phyloP scores from a whole-genome alignment of 2,329 filamentous ascomycete genomes.

The Colletotrichum sp. region DNA sequence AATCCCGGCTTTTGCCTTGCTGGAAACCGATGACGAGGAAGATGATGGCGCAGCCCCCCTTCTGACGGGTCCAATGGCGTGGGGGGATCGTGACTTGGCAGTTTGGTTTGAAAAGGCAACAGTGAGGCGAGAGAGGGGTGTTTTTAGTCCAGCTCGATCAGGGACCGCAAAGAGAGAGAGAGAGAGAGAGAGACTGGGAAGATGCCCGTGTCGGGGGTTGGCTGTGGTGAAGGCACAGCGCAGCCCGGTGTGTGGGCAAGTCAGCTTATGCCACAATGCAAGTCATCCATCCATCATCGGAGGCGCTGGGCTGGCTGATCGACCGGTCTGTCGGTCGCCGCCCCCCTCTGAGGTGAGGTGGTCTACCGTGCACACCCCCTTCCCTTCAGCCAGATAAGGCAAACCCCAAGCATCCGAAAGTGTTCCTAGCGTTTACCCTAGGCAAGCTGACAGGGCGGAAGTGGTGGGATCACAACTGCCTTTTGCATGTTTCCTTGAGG shows the following conservation, averaged over 20 bases:
- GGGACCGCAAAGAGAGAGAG: neutral
- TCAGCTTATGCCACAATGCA: conserved; percentile 18
- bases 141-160: neutral
- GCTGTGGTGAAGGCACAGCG: neutral
- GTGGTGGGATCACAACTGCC: neutral
- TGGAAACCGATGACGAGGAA: neutral
- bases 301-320: neutral
- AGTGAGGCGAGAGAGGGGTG: neutral
- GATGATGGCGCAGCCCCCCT: neutral
- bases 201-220: neutral
- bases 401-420: neutral
- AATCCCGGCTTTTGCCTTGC: neutral
- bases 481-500: neutral
- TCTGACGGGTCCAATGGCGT: neutral
- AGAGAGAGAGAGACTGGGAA: neutral
- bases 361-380: neutral
- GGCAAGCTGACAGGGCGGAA: neutral
- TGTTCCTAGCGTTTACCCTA: neutral
- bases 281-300: conserved; percentile 6
- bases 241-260: neutral
- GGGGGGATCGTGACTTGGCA: neutral
- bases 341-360: neutral
- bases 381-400: neutral
- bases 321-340: neutral
- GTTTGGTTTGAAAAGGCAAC: neutral